Conservation (phyloP, 768 basidiomycete species). For the Naganishia kalamii region DNA sequence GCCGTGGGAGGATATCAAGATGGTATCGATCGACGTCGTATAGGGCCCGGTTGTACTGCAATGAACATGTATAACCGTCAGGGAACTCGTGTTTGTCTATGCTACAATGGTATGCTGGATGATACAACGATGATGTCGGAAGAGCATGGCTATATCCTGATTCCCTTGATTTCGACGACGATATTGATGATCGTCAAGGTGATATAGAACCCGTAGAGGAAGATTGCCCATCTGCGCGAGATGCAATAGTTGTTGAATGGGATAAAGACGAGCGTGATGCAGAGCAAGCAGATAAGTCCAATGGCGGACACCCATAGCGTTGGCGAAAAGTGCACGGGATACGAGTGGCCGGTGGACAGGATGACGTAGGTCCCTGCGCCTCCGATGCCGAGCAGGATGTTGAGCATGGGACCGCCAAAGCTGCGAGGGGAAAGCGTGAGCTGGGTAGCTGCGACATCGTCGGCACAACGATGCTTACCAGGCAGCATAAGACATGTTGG, state of each 20-base stretch:
- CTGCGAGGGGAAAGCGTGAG: conserved; percentile 13
- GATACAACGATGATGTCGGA: background rate
- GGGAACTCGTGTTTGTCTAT: conserved; percentile 4
- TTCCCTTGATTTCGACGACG: conserved; percentile 59
- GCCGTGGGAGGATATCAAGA: conserved; percentile 89
- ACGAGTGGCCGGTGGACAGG: conserved; percentile 57
- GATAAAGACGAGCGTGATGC: conserved; percentile 71
- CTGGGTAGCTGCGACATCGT: background rate
- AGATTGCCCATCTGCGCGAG: conserved; percentile 71
- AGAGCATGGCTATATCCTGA: background rate
- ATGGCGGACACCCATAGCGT: conserved; percentile 77
- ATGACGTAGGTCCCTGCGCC: conserved; percentile 84
- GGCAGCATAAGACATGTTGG: conserved; percentile 46
- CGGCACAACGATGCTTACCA: conserved; percentile 27
- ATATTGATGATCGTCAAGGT: conserved; percentile 73
- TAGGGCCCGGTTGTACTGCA: background rate
- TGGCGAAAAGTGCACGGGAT: conserved; percentile 67
- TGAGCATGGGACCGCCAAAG: conserved; percentile 45
- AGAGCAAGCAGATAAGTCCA: conserved; percentile 70
- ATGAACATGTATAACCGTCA: background rate
- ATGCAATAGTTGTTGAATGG: conserved; percentile 78
- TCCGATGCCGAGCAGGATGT: conserved; percentile 63
- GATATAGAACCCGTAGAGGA: conserved; percentile 67
- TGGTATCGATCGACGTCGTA: conserved; percentile 44
- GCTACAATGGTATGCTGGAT: background rate